Evolutionary conservation across 768 basidiomycete genomes (phyloP).

Genomic region (Phallus indusiatus): DNA sequence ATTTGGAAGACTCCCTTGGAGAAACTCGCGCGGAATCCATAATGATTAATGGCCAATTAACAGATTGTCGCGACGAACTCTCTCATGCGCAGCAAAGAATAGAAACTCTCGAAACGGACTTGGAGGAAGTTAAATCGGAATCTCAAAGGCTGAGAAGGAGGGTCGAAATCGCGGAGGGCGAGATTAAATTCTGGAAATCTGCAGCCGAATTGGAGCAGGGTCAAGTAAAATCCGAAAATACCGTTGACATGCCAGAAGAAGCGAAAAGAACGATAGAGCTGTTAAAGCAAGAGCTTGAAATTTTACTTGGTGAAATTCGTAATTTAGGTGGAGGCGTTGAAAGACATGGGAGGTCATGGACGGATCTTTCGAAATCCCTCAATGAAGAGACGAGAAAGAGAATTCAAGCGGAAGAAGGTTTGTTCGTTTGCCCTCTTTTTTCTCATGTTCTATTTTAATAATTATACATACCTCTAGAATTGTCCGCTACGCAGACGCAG

Average conservation of each 20-base stretch:
- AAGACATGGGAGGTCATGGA: constrained; percentile 16
- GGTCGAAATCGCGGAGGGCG: constrained; percentile 40
- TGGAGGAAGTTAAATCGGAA: constrained; percentile 20
- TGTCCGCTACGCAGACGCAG: constrained; percentile 30
- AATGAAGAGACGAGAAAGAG: constrained; percentile 27
- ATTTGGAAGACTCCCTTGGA: not conserved
- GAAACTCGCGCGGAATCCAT: not conserved
- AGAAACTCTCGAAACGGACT: not conserved
- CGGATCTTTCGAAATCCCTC: constrained; percentile 32
- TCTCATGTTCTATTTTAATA: not conserved
- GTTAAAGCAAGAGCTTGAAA: constrained; percentile 40
- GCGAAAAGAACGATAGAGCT: constrained; percentile 16
- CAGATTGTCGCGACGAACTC: not conserved
- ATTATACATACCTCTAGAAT: constrained; percentile 24
- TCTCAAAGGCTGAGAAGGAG: constrained; percentile 29
- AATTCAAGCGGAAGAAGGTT: constrained; percentile 34
- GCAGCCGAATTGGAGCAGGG: constrained; percentile 43
- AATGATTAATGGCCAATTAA: not conserved
- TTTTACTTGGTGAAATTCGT: constrained; percentile 36
- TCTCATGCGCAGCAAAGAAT: constrained; percentile 24
- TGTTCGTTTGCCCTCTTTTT: not conserved
- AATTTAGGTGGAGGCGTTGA: constrained; percentile 8
- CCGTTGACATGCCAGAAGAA: constrained; percentile 2
- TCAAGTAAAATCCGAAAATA: constrained; percentile 10
- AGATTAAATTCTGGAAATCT: constrained; percentile 60